Base-by-base conservation (phyloP, 768 basidiomycete genomes). In the Mycena indigotica region DNA sequence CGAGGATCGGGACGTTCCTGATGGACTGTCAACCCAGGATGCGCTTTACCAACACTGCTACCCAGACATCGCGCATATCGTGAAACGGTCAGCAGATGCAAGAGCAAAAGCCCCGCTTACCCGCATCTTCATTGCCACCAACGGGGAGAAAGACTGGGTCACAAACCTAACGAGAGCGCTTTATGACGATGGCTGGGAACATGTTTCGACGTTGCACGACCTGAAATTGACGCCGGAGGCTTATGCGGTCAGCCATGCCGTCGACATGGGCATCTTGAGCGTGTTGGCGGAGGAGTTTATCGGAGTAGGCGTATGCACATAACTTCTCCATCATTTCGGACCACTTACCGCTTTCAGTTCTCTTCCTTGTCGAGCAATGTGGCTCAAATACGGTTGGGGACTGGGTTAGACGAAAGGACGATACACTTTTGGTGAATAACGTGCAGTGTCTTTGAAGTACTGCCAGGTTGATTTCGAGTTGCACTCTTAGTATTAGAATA, bases 121-220 rank as follows among this genome's bases (percentile, higher is more conserved):
- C 4, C n/a, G 16, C 6, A 19, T 51, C n/a, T 51, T 12, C 46
- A 32, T 51, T 25, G 6, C 50, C 28, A 51, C 50, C 8, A 51
- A 51, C 50, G 50, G 50, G 10, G 62, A 67, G 13, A 53, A 60
- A 10, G 64, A 63, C n/a, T 84, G 79, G 79, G 67, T 81, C 6
- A 44, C 58, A 13, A 65, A 72, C 25, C 72, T 83, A 28, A 75
- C 72, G 55, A 25, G 12, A 3, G 73, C 72, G 16, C 56, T 84
- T 55, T 32, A 30, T 29, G 56, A 55, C n/a, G 56, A 70, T 40
- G 71, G 63, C 1, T 84, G 80, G 81, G 57, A 68, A 21, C 58
- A 66, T 17, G 67, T 82, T 3, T 66, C 65, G 58, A 80, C 73
- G 52, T 77, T 70, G 50, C 63, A 69, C n/a, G 80, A 83, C 52